Base-by-base conservation (phyloP, 208 protist genomes). In the Herpetomonas samuelpessoai region DNA sequence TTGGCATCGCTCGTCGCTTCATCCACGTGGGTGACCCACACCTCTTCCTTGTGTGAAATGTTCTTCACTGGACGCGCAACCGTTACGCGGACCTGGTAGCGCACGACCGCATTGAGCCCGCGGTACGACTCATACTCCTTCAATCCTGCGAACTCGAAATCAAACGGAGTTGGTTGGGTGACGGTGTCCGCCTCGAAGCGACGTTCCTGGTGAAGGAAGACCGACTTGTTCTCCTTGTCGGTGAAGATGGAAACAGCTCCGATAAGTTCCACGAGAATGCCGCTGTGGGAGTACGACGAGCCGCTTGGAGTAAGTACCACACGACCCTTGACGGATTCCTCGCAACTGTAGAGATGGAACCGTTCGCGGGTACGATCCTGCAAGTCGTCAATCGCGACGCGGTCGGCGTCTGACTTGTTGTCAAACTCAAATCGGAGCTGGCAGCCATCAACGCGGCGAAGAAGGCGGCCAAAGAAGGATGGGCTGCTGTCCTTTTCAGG, bases 91-190 rank as follows among this genome's bases (percentile, higher is more conserved):
- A 96, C 50, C 51, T 63, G 65, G 71, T 96, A 96, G 44, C 44
- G 53, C 19, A 96, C 91, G 16, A 53, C 58, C 29, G 75, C 86
- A 56, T 76, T 79, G 28, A 85, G 61, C 16, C 91, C 91, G 10
- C 78, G 74, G 62, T 93, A 96, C 14, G 87, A 95, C 65, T 96
- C 91, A 62, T 91, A 79, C 60, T 70, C 58, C 68, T 91, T 93
- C n/a, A 57, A 48, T 0, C 71, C 85, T 10, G 76, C 59, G 65
- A 96, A 96, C 47, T 57, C 38, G 60, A 96, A 96, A 59, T 83
- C 73, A 48, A 94, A 69, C 14, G 58, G 44, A 3, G 77, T 83
- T 21, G 71, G 41, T 27, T 57, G 46, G 47, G 38, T 21, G 2
- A 96, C n/a, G 16, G 68, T 82, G 62, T 82, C 86, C 0, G 83